Percentiles rank a stretch among this genome's conserved stretches.
These are phyloP conservation scores for Podaxis sp. DNA, from an alignment of 768 basidiomycete genomes.

Conservation along the genomic window DNA sequence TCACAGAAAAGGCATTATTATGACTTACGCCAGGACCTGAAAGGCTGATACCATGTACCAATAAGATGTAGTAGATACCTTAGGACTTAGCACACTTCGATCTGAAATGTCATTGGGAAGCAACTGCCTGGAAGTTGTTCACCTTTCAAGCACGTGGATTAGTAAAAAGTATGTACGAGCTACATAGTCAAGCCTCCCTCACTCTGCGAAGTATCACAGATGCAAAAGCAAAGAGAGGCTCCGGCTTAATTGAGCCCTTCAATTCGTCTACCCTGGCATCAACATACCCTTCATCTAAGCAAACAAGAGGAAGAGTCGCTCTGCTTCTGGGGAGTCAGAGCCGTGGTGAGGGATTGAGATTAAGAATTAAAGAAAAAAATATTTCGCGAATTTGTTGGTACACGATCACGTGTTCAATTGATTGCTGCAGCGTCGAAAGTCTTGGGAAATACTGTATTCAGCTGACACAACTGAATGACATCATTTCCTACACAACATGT, in stretches of 20 bases:
- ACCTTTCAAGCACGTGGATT: neutral
- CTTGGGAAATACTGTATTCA: neutral
- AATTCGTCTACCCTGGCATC: conserved; percentile 42
- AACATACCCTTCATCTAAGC: conserved; percentile 52
- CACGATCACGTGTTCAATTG: neutral
- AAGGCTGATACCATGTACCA: neutral
- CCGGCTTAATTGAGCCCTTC: conserved; percentile 80
- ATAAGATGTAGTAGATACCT: conserved; percentile 9
- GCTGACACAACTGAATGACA: conserved; percentile 10
- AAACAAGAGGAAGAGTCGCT: conserved; percentile 55
- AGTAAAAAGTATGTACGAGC: conserved; percentile 47
- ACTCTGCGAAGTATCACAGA: conserved; percentile 40
- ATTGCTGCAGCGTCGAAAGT: neutral
- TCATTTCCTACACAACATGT: neutral
- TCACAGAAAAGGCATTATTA: neutral
- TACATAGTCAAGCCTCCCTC: conserved; percentile 75
- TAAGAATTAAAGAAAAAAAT: neutral
- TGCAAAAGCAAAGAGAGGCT: conserved; percentile 50
- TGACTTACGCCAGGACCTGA: conserved; percentile 10
- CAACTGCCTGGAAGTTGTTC: neutral
- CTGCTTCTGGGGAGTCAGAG: conserved; percentile 15
- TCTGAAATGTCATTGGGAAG: neutral
- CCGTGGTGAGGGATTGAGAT: conserved; percentile 11
- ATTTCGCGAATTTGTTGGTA: neutral
- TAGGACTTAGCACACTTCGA: neutral